A percentile compares a stretch with the other conserved stretches of the same genome.
These are phyloP conservation scores for Goffeauzyma gilvescens DNA, from an alignment of 768 basidiomycete genomes.

Conservation along the genomic window DNA sequence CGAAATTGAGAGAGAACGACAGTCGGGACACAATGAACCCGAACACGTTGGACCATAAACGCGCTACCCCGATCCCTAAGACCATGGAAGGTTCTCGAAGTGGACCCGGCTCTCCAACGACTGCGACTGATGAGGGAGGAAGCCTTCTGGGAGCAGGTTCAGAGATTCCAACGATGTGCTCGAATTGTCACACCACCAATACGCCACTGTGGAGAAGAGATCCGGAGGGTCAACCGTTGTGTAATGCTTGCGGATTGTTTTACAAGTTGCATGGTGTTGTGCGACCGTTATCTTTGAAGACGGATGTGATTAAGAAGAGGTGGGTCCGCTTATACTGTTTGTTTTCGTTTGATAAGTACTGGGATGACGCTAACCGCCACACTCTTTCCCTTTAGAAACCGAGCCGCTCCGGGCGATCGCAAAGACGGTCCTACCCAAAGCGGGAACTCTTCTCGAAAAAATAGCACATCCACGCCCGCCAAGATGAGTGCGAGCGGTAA, in stretches of 20 bases:
- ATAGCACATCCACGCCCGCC: too few relatives aligned
- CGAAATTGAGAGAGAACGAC: too few relatives aligned
- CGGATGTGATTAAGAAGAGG: conserved; percentile 86
- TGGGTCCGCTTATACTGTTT: conserved; percentile 10
- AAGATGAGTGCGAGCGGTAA: too few relatives aligned
- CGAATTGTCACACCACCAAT: conserved; percentile 87
- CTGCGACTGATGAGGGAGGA: conserved; percentile 41
- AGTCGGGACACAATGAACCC: too few relatives aligned
- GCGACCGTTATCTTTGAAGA: conserved; percentile 82
- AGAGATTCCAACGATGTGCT: conserved; percentile 61
- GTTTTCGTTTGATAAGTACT: background rate
- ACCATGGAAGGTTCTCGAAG: background rate
- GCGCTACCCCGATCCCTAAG: too few relatives aligned
- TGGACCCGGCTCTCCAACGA: conserved; percentile 14
- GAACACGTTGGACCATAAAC: too few relatives aligned
- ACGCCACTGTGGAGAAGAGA: conserved; percentile 84
- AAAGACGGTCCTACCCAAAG: too few relatives aligned
- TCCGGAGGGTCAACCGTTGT: conserved; percentile 78
- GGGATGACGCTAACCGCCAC: background rate
- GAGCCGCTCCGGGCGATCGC: conserved; percentile 6
- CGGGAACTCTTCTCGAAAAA: too few relatives aligned
- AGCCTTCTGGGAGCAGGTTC: conserved; percentile 17
- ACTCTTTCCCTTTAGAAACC: conserved; percentile 1
- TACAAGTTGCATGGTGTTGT: conserved; percentile 93
- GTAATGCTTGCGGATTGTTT: conserved; percentile 81